Evolutionary conservation across 371 early-diverging fungal species (phyloP).

Genomic region (Mycotypha africana): DNA sequence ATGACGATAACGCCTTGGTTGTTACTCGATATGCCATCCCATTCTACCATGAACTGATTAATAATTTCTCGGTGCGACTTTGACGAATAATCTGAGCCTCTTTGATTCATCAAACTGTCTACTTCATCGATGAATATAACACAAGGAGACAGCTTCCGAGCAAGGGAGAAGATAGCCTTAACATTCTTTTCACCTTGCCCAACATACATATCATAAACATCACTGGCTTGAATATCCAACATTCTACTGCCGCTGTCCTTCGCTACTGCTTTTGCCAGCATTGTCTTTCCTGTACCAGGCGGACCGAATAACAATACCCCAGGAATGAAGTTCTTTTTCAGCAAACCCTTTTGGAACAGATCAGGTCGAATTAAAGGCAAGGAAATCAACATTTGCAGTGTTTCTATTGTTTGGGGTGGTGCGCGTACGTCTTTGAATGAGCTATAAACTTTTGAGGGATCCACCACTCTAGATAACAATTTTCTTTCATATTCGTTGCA

Average conservation of each 20-base stretch:
- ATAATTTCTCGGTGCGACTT: slow-evolving; percentile 80
- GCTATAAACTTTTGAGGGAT: slow-evolving; percentile 61
- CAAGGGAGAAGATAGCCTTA: slow-evolving; percentile 92
- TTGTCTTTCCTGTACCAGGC: slow-evolving; percentile 98
- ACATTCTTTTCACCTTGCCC: slow-evolving; percentile 99
- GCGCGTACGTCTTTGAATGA: slow-evolving; percentile 62
- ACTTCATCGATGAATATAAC: slow-evolving; percentile 99
- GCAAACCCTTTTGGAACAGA: slow-evolving; percentile 71
- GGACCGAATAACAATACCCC: slow-evolving; percentile 96
- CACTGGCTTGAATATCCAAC: slow-evolving; percentile 90
- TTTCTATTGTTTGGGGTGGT: slow-evolving; percentile 62
- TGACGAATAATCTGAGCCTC: slow-evolving; percentile 52
- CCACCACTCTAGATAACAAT: slow-evolving; percentile 55
- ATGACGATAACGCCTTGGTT: slow-evolving; percentile 82
- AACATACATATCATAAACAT: slow-evolving; percentile 93
- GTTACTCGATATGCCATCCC: slow-evolving; percentile 89
- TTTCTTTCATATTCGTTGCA: slow-evolving; percentile 54
- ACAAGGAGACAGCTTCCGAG: slow-evolving; percentile 92
- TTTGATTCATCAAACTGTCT: slow-evolving; percentile 89
- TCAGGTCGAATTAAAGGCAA: slow-evolving; percentile 81
- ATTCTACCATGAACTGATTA: slow-evolving; percentile 95
- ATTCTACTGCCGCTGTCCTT: slow-evolving; percentile 93
- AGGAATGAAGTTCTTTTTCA: slow-evolving; percentile 69
- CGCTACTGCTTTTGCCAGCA: slow-evolving; percentile 95
- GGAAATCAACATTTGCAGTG: slow-evolving; percentile 82